These are phyloP conservation scores for Ganoderma lingzhi DNA, from an alignment of 1,284 basidiomycete species.

Conservation along the genomic window DNA sequence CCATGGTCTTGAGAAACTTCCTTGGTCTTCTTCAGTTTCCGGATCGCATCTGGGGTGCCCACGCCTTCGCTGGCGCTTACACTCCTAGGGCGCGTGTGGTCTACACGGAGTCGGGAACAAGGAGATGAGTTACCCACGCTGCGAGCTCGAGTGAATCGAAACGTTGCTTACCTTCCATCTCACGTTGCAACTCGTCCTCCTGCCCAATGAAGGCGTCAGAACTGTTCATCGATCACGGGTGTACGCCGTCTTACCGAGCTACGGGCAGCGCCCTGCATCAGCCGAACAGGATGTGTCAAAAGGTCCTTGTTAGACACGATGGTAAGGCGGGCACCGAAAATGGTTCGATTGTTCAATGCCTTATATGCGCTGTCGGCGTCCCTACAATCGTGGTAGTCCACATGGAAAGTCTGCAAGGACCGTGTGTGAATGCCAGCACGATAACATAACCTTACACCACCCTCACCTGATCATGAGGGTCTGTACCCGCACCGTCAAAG, in stretches of 20 bases:
- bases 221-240: conserved; percentile 14
- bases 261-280: conserved; percentile 19
- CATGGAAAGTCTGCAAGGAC: conserved; percentile 51
- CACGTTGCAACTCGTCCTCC: conserved; percentile 24
- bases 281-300: conserved; percentile 24
- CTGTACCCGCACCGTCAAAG: conserved; percentile 29
- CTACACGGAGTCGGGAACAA: conserved; percentile 22
- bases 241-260: conserved; percentile 20
- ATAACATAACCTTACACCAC: not conserved
- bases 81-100: conserved; percentile 37
- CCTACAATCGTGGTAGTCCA: conserved; percentile 71
- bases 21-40: conserved; percentile 29
- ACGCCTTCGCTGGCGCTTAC: conserved; percentile 40
- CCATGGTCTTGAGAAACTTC: conserved; percentile 42
- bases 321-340: conserved; percentile 42
- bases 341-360: conserved; percentile 43
- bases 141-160: conserved; percentile 2
- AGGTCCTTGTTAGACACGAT: conserved; percentile 36
- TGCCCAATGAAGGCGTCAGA: conserved; percentile 18
- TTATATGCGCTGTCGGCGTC: conserved; percentile 57
- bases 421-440: not conserved
- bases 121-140: conserved; percentile 13
- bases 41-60: conserved; percentile 35
- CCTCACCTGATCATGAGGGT: conserved; percentile 33
- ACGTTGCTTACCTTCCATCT: conserved; percentile 26